Conservation (phyloP, 2,329 filamentous ascomycete species). For the Trichoderma semiorbis region DNA sequence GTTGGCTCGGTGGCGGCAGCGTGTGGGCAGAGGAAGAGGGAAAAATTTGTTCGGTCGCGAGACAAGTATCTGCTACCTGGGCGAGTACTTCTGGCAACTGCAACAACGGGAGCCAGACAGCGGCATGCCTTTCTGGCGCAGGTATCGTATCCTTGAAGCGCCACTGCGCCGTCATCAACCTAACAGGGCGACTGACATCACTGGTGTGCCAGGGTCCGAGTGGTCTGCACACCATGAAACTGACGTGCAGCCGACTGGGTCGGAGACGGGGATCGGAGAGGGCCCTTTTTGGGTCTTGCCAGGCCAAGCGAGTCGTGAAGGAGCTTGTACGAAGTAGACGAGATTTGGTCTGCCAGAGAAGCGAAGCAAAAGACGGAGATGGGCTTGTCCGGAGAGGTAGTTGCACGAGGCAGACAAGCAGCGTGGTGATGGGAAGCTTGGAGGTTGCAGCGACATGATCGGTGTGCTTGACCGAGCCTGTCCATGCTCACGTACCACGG, state of each 20-base stretch:
- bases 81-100: background rate
- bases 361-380: background rate
- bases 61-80: background rate
- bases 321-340: background rate
- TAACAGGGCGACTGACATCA: constrained; percentile 20
- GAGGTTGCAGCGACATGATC: background rate
- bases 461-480: constrained; percentile 1
- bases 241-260: constrained; percentile 17
- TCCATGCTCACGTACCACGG: background rate
- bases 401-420: background rate
- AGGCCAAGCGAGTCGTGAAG: background rate
- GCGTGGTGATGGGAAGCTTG: background rate
- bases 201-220: background rate
- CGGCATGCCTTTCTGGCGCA: background rate
- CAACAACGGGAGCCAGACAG: background rate
- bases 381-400: background rate
- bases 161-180: constrained; percentile 17
- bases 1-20: constrained; percentile 4
- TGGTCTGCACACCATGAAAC: constrained; percentile 15
- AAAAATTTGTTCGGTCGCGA: background rate
- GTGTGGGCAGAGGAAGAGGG: background rate
- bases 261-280: background rate
- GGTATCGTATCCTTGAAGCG: constrained; percentile 11
- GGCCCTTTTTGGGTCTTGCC: background rate
- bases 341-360: background rate